Evolutionary conservation across 2,329 filamentous ascomycete species (phyloP).

Genomic region (Curvularia lunata): DNA sequence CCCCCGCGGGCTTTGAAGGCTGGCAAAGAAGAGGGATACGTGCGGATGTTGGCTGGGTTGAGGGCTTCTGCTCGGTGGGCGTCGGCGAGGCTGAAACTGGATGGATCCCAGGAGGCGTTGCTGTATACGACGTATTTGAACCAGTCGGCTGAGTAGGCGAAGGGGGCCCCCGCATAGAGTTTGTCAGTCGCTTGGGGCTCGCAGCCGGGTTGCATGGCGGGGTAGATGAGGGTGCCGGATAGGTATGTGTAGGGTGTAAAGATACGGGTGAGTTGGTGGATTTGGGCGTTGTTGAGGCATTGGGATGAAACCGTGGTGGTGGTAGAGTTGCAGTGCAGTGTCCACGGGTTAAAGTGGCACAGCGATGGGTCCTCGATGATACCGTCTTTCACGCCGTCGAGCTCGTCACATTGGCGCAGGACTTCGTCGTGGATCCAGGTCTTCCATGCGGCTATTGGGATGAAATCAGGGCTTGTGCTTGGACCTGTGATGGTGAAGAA

Average conservation of each 20-base stretch:
- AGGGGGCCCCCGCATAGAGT: slow-evolving; percentile 49
- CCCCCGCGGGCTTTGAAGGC: slow-evolving; percentile 45
- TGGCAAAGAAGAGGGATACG: slow-evolving; percentile 45
- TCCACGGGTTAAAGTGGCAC: slow-evolving; percentile 47
- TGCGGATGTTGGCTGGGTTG: slow-evolving; percentile 48
- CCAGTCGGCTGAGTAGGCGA: slow-evolving; percentile 51
- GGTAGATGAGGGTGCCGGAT: slow-evolving; percentile 55
- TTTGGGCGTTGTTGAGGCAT: slow-evolving; percentile 54
- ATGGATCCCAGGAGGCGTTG: slow-evolving; percentile 42
- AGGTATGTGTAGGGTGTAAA: slow-evolving; percentile 52
- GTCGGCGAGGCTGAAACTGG: slow-evolving; percentile 17
- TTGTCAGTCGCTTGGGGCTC: slow-evolving; percentile 49
- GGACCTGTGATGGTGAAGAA: slow-evolving; percentile 41
- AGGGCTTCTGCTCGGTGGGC: slow-evolving; percentile 41
- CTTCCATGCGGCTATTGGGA: slow-evolving; percentile 30
- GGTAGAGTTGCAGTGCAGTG: slow-evolving; percentile 44
- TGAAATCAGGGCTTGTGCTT: slow-evolving; percentile 30
- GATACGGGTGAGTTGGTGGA: slow-evolving; percentile 52
- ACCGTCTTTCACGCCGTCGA: slow-evolving; percentile 57
- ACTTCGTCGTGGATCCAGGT: slow-evolving; percentile 52
- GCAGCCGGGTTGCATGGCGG: slow-evolving; percentile 56
- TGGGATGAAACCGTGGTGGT: slow-evolving; percentile 14
- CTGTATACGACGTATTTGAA: slow-evolving; percentile 54
- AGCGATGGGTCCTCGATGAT: slow-evolving; percentile 54
- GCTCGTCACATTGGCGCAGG: slow-evolving; percentile 57